These are phyloP conservation scores for Talaromyces albobiverticillius DNA, from an alignment of 2,329 filamentous ascomycete species.

Conservation along the genomic window DNA sequence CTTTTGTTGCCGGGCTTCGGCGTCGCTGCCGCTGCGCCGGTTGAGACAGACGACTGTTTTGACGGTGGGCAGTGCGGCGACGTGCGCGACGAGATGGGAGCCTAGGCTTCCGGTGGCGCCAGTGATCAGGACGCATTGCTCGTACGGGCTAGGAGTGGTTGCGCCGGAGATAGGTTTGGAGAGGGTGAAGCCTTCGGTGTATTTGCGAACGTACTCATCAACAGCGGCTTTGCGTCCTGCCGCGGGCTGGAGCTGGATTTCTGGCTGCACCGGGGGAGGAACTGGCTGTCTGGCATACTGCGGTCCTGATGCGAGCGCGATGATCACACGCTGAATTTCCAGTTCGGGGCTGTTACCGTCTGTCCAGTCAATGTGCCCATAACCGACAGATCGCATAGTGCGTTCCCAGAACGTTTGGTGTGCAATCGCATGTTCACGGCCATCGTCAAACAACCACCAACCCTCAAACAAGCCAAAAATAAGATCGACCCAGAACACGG, in stretches of 20 bases:
- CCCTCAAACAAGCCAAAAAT: constrained; percentile 39
- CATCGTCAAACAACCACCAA: constrained; percentile 41
- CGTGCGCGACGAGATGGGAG: constrained; percentile 37
- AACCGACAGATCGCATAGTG: constrained; percentile 20
- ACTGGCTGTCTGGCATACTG: constrained; percentile 8
- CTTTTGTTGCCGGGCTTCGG: constrained; percentile 32
- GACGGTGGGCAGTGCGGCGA: constrained; percentile 29
- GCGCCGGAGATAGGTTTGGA: constrained; percentile 1
- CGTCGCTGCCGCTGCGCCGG: constrained; percentile 27
- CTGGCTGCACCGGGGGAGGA: not conserved
- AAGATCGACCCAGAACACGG: constrained; percentile 31
- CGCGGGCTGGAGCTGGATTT: not conserved
- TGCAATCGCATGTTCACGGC: constrained; percentile 23
- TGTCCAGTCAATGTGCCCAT: constrained; percentile 22
- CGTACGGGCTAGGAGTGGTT: not conserved
- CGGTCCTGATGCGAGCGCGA: constrained; percentile 20
- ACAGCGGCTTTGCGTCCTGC: constrained; percentile 17
- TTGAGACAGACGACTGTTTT: constrained; percentile 48
- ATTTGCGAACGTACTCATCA: constrained; percentile 23
- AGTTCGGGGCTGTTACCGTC: constrained; percentile 20
- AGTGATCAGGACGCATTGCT: constrained; percentile 38
- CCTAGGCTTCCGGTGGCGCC: constrained; percentile 42
- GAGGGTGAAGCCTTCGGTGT: constrained; percentile 20
- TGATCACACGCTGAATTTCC: constrained; percentile 17
- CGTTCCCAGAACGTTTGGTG: constrained; percentile 20